Conservation (phyloP, 768 basidiomycete species). For the Dentipellis fragilis region DNA sequence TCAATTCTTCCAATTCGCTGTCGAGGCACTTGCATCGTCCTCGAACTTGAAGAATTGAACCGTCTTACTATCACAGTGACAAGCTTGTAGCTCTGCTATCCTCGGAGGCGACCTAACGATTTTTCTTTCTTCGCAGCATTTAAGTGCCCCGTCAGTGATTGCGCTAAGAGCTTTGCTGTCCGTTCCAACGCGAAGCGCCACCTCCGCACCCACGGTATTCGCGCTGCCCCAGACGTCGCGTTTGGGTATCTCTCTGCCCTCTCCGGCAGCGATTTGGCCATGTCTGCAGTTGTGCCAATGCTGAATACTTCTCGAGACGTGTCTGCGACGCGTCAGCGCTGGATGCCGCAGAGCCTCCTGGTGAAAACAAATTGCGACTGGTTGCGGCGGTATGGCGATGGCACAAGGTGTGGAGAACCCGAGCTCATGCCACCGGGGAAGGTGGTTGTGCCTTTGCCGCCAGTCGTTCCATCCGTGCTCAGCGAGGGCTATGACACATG, state of each 20-base stretch:
- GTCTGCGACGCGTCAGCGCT: slow-evolving; percentile 16
- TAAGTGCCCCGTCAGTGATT: slow-evolving; percentile 48
- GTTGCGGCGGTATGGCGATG: slow-evolving; percentile 15
- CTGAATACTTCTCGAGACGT: slow-evolving; percentile 25
- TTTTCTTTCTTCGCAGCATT: slow-evolving; percentile 17
- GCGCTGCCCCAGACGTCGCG: slow-evolving; percentile 35
- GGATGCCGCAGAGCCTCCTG: slow-evolving; percentile 29
- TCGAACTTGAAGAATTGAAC: background rate
- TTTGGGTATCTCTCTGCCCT: slow-evolving; percentile 14
- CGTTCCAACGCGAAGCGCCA: slow-evolving; percentile 77
- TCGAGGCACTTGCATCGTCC: background rate
- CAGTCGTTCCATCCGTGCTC: slow-evolving; percentile 21
- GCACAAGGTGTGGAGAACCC: background rate
- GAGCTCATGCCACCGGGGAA: background rate
- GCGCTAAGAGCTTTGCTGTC: slow-evolving; percentile 62
- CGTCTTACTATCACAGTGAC: background rate
- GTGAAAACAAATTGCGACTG: slow-evolving; percentile 22
- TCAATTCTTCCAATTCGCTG: background rate
- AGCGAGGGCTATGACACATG: slow-evolving; percentile 20
- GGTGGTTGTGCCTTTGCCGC: slow-evolving; percentile 18
- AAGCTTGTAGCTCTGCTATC: slow-evolving; percentile 3
- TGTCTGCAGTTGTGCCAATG: slow-evolving; percentile 17
- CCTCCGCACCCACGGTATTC: slow-evolving; percentile 63
- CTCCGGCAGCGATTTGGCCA: background rate
- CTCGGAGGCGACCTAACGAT: background rate